These are phyloP conservation scores for Ogataea corticis DNA, from an alignment of 805 yeast genomes.

Conservation along the genomic window DNA sequence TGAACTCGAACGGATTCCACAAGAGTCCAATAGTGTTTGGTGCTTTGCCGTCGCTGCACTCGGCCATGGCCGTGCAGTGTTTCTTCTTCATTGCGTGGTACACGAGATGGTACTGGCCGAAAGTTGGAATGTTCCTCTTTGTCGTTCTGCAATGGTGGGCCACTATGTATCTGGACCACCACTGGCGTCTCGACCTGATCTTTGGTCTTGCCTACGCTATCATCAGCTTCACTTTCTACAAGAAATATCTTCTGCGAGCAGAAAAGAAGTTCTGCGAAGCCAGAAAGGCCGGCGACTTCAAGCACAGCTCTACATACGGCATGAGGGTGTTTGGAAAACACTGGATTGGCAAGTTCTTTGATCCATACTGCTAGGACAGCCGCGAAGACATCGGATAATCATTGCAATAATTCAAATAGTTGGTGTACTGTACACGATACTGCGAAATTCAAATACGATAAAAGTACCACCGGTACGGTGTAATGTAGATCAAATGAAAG, in stretches of 20 bases:
- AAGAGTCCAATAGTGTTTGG: slow-evolving; percentile 71
- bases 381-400: not conserved
- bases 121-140: slow-evolving; percentile 41
- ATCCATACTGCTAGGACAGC: slow-evolving; percentile 37
- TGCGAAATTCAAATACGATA: not conserved
- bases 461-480: too few species aligned
- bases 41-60: slow-evolving; percentile 72
- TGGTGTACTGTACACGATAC: not conserved
- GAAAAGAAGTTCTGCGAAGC: slow-evolving; percentile 41
- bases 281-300: slow-evolving; percentile 39
- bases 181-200: slow-evolving; percentile 63
- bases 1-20: slow-evolving; percentile 63
- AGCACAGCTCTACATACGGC: slow-evolving; percentile 55
- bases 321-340: slow-evolving; percentile 57
- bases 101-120: slow-evolving; percentile 37
- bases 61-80: slow-evolving; percentile 61
- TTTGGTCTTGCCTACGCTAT: slow-evolving; percentile 57
- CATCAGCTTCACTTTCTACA: slow-evolving; percentile 41
- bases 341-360: slow-evolving; percentile 54
- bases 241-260: slow-evolving; percentile 35
- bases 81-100: slow-evolving; percentile 45
- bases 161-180: slow-evolving; percentile 71
- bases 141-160: slow-evolving; percentile 72
- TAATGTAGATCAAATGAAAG: too few species aligned
- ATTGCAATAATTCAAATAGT: not conserved